Base-by-base conservation (phyloP, 805 yeast genomes). In the Ogataea glucozyma region DNA sequence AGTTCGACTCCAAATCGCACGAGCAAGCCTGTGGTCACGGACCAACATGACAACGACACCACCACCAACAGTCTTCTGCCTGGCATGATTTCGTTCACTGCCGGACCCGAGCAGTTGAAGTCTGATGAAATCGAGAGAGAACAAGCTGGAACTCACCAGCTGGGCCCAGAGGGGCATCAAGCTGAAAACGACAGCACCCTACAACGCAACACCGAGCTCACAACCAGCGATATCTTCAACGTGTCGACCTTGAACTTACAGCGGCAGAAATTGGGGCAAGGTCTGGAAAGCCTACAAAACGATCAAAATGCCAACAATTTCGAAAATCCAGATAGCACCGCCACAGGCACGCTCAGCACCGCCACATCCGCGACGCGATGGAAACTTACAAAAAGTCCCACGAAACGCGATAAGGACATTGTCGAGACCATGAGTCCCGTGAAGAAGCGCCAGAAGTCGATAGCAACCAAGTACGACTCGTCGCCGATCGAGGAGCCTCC, bases 401-500 rank as follows among this genome's bases (percentile, higher is more conserved):
- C 40, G 5, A 36, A 35, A 21, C 37, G 46, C 22, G 26, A 17
- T 12, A 43, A 43, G 31, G 43, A 39, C 34, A 38, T 43, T 14
- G 47, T 43, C 7, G 47, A 43, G 29, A 32, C 32, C 1, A 3
- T 21, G 20, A 49, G 53, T 36, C 53, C 53, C 11, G 50, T 49
- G 30, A 35, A 41, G 17, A 49, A 49, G 38, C 38, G 45, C 19
- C 53, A 43, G 35, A 51, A 48, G 26, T 47, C 54, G 5, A 49
- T 52, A 6, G 50, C 52, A 7, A 48, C 44, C n/a, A 49, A 52
- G 17, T 63, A 62, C 37, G 66, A 63, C 22, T 63, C 67, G 4
- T 65, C 67, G 27, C 66, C 66, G 4, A 59, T 62, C 49, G 62
- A 58, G 21, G 61, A 54, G 12, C 65, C 66, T 2, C 66, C 66